Percentiles rank a stretch among this genome's conserved stretches.
These are phyloP conservation scores for Nothophytophthora sp. DNA, from an alignment of 352 stramenopile genomes.

Conservation along the genomic window DNA sequence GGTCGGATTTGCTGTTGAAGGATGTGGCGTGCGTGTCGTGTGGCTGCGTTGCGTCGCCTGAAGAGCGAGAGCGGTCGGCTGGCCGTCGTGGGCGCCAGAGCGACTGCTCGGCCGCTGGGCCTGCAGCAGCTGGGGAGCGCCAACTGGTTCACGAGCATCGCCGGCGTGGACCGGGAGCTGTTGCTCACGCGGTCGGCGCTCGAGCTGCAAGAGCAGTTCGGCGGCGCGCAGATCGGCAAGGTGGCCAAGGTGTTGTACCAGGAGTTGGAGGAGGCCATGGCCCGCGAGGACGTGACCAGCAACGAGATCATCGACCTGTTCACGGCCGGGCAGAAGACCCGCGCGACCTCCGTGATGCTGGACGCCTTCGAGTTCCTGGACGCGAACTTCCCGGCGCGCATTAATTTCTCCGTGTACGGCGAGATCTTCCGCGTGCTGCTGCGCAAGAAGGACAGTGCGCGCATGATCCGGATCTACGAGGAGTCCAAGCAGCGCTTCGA, in stretches of 20 bases:
- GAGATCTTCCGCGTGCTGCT: constrained; percentile 58
- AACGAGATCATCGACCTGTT: constrained; percentile 61
- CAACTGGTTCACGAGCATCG: constrained; percentile 42
- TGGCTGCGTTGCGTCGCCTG: constrained; percentile 46
- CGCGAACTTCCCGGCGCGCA: constrained; percentile 38
- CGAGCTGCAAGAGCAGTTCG: constrained; percentile 41
- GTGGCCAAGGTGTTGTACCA: constrained; percentile 41
- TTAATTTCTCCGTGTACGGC: constrained; percentile 65
- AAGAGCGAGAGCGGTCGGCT: constrained; percentile 17
- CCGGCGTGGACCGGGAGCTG: constrained; percentile 43
- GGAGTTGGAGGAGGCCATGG: constrained; percentile 33
- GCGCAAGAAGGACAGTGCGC: constrained; percentile 32
- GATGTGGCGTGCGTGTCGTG: constrained; percentile 66
- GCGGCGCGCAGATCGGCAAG: constrained; percentile 24
- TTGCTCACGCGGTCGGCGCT: constrained; percentile 40
- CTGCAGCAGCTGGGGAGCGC: constrained; percentile 13
- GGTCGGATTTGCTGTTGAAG: constrained; percentile 6
- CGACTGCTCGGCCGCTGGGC: constrained; percentile 9
- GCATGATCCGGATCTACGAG: constrained; percentile 56
- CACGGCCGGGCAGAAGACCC: constrained; percentile 52
- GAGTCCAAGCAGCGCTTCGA: constrained; percentile 41
- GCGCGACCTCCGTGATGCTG: constrained; percentile 46
- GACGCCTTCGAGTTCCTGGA: constrained; percentile 51
- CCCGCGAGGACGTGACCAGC: constrained; percentile 39
- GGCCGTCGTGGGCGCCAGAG: constrained; percentile 11